Base-by-base conservation (phyloP, 352 stramenopile genomes). In the Phytopythium sindhum region DNA sequence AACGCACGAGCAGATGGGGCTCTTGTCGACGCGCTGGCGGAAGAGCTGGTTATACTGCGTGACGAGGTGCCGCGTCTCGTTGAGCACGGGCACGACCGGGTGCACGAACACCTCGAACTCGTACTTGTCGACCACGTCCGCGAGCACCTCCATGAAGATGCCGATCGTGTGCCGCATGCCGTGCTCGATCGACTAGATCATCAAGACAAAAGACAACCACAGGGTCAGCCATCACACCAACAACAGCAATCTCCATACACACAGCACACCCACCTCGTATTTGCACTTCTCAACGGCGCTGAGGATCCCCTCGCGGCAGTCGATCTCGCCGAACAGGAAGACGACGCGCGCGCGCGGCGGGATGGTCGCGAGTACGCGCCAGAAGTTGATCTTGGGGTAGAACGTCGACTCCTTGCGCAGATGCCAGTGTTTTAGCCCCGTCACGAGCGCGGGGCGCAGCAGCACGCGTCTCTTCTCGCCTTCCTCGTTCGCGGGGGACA, bases 271-370 rank as follows among this genome's bases (percentile, higher is more conserved):
- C 60, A 93, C 84, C 76, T 95, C 75, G 60, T 97, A 97, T 58
- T 88, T 88, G 61, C 82, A 91, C 54, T 89, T 89, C 57, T 97
- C 86, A 21, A 97, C 88, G 4, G 91, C 90, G 2, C 89, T 59
- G 10, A 97, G 63, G 42, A 98, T 90, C 21, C 95, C 96, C 73
- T 98, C 95, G 15, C 96, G 80, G 65, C 95, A 98, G 64, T 99
- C 96, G 60, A 99, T 98, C 72, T 99, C 96, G 35, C 96, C 94
- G 72, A 98, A 90, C 42, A 97, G 80, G 45, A 98, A 92, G 24
- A 98, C 70, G 9, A 99, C 89, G 6, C 71, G 74, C 3, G 88
- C 77, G 14, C 74, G 68, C 1, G 19, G 66, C 10, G 88, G 88
- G 19, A 95, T 77, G 14, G 69, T 73, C 1, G 70, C 42, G 19